Evolutionary conservation across 768 basidiomycete species (phyloP).

Genomic region (Collybia mongolica): DNA sequence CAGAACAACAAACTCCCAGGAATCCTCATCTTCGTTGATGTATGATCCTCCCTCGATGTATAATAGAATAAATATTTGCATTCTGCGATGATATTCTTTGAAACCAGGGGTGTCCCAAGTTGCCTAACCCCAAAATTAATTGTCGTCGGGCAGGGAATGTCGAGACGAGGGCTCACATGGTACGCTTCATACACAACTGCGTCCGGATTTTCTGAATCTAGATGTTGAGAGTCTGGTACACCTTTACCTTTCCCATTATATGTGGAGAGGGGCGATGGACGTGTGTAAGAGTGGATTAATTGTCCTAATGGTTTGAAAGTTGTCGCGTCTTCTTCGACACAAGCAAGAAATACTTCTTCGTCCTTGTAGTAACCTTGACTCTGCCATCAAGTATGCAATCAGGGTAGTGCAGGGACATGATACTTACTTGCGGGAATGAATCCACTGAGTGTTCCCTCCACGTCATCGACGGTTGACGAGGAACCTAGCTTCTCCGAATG

Average conservation of each 20-base stretch:
- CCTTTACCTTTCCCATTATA: constrained; percentile 56
- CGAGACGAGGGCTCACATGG: constrained; percentile 57
- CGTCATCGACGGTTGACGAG: constrained; percentile 79
- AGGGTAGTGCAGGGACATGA: background rate
- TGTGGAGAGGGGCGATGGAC: constrained; percentile 38
- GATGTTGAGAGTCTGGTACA: constrained; percentile 30
- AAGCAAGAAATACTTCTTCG: constrained; percentile 61
- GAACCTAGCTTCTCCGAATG: constrained; percentile 66
- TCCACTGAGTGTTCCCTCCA: constrained; percentile 70
- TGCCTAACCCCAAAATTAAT: constrained; percentile 41
- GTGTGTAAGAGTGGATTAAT: constrained; percentile 74
- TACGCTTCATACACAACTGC: constrained; percentile 85
- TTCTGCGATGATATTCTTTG: constrained; percentile 83
- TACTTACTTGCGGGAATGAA: constrained; percentile 73
- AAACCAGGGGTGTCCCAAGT: constrained; percentile 89
- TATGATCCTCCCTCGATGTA: constrained; percentile 97
- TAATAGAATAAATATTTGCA: constrained; percentile 92
- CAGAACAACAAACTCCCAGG: constrained; percentile 92
- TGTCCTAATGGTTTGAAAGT: constrained; percentile 77
- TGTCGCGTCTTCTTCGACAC: constrained; percentile 76
- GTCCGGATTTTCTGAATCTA: constrained; percentile 53
- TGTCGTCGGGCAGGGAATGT: background rate
- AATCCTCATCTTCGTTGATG: constrained; percentile 89
- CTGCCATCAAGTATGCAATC: constrained; percentile 2
- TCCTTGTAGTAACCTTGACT: constrained; percentile 71